phyloP scores from a whole-genome alignment of 2,329 filamentous ascomycete genomes.

The Xylaria sp. region DNA sequence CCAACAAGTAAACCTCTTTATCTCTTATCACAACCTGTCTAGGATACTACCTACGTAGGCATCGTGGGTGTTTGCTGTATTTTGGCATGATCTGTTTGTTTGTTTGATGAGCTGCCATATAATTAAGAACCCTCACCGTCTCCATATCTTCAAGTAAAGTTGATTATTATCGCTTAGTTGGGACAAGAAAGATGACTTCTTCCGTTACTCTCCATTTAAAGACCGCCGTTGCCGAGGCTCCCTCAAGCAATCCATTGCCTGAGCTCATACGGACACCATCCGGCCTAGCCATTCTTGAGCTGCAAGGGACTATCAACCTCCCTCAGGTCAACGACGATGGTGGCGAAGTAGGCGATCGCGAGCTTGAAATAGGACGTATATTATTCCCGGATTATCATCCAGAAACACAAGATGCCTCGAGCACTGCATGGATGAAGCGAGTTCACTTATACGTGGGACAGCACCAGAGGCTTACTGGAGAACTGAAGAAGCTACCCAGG shows the following conservation, averaged over 20 bases:
- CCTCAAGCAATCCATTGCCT: slow-evolving; percentile 71
- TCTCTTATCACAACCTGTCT: slow-evolving; percentile 15
- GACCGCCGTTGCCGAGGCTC: slow-evolving; percentile 38
- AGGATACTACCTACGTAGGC: background rate
- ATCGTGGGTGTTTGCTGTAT: background rate
- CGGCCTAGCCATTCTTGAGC: slow-evolving; percentile 88
- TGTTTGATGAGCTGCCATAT: background rate
- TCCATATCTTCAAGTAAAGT: background rate
- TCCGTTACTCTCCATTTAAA: slow-evolving; percentile 56
- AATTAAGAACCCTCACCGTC: background rate
- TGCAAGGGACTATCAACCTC: slow-evolving; percentile 90
- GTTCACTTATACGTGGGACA: slow-evolving; percentile 89
- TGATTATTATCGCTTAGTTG: background rate
- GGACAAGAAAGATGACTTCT: slow-evolving; percentile 46
- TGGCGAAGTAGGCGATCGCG: slow-evolving; percentile 48
- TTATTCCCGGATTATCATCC: slow-evolving; percentile 80
- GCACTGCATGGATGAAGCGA: slow-evolving; percentile 86
- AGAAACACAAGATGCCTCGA: slow-evolving; percentile 57
- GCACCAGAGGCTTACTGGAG: slow-evolving; percentile 88
- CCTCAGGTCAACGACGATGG: slow-evolving; percentile 57
- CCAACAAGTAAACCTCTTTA: slow-evolving; percentile 31
- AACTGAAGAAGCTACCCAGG: slow-evolving; percentile 85
- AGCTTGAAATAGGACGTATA: slow-evolving; percentile 74
- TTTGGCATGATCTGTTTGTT: background rate
- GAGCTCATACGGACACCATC: slow-evolving; percentile 87